Evolutionary conservation across 768 basidiomycete species (phyloP), one percentile per base, ranked within the genome.

Genomic region (Symmetrospora coprosmae): DNA sequence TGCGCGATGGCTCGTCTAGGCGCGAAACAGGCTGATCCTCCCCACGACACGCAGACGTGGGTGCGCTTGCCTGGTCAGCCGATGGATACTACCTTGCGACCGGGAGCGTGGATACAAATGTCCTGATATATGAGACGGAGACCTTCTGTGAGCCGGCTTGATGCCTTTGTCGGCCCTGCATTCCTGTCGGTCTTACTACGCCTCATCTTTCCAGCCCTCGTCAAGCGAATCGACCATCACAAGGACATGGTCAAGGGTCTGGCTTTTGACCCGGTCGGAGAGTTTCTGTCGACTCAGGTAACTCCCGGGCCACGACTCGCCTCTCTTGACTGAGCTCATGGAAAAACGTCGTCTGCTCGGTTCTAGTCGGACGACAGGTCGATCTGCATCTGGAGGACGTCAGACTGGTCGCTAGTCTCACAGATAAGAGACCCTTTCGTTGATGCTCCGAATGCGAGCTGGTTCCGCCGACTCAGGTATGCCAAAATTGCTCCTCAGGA

Each of bases 221-320:
- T 96, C 58, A 77, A 80, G 37, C 87, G 84, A 71, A 79, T 99
- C 5, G 86, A 87, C 61, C 81, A 81, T 60, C 94, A 97, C 69
- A 83, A 87, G 68, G 92, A 90, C 2, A 96, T 96, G 72, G 91
- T 99, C 67, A 97, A 99, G 73, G 94, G 94, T 61, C 87, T 99
- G 49, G 91, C 88, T 70, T 99, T 92, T 83, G 94, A 99, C 74
- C 94, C 94, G 2, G 92, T 91, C 2, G 94, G 94, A 45, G 86
- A 96, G 73, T 96, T 84, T 70, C 81, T 99, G 63, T 92, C 94
- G n/a, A 96, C 92, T 39, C 76, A 76, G 68, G 76, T 75, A 16
- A 45, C 71, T 62, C 19, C 21, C 25, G 35, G 14, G 47, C 34
- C 43, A 17, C 16, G 11, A 25, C 16, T 13, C 48, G 28, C 34